A percentile compares a stretch with the other conserved stretches of the same genome.
phyloP scores from a whole-genome alignment of 805 yeast genomes.

The Metschnikowia cerradonensis region DNA sequence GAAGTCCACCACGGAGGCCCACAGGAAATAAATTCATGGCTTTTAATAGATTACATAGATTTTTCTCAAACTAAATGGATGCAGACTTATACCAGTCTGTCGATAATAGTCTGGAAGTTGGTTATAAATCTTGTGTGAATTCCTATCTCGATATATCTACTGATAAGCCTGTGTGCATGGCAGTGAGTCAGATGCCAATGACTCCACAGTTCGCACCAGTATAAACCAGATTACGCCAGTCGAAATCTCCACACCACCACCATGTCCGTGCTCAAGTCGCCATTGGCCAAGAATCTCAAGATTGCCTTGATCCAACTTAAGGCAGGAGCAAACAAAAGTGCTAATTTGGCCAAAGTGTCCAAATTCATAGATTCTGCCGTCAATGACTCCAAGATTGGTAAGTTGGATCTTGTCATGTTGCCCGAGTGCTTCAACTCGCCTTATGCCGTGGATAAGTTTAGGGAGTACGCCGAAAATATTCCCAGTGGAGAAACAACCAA shows the following conservation, averaged over 20 bases:
- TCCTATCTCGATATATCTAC: too few species aligned
- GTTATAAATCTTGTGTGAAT: too few species aligned
- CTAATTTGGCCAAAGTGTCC: conserved; percentile 68
- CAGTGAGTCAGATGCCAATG: neutral
- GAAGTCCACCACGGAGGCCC: conserved; percentile 26
- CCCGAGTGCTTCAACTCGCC: conserved; percentile 98
- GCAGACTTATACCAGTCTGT: too few species aligned
- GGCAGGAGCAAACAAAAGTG: conserved; percentile 76
- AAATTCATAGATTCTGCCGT: conserved; percentile 61
- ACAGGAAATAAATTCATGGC: neutral
- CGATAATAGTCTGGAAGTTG: too few species aligned
- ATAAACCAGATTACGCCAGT: neutral
- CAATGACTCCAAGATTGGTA: conserved; percentile 27
- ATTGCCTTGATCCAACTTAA: conserved; percentile 82
- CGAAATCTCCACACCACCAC: neutral
- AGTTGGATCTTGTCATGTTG: conserved; percentile 67
- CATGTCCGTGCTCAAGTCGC: conserved; percentile 28
- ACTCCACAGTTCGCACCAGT: conserved; percentile 4
- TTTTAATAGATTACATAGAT: too few species aligned
- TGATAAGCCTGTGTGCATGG: neutral
- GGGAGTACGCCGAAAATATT: conserved; percentile 82
- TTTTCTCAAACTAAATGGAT: too few species aligned
- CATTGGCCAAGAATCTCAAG: conserved; percentile 55
- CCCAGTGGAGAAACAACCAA: conserved; percentile 68
- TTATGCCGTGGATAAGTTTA: conserved; percentile 80